Conservation (phyloP, 768 basidiomycete genomes). For the Mycena galericulata region DNA sequence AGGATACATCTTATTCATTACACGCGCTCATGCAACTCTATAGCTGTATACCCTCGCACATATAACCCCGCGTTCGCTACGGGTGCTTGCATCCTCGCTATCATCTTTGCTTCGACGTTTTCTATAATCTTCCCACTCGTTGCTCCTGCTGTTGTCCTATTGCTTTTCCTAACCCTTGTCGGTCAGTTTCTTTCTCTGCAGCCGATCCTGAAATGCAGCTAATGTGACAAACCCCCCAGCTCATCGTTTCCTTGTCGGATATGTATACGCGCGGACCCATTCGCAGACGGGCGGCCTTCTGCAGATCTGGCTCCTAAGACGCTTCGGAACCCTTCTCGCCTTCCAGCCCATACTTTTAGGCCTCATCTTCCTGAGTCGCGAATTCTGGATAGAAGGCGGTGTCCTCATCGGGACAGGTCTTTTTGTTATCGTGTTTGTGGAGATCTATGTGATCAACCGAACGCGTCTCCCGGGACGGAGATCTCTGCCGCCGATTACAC, state of each 20-base stretch:
- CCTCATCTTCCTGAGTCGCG: slow-evolving; percentile 73
- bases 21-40: slow-evolving; percentile 14
- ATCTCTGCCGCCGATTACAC: slow-evolving; percentile 67
- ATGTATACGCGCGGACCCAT: slow-evolving; percentile 79
- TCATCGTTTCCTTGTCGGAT: slow-evolving; percentile 84
- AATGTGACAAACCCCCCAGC: slow-evolving; percentile 56
- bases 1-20: neutral
- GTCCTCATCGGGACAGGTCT: slow-evolving; percentile 68
- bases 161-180: slow-evolving; percentile 74
- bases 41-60: slow-evolving; percentile 77
- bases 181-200: slow-evolving; percentile 54
- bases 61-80: slow-evolving; percentile 79
- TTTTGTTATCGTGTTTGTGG: slow-evolving; percentile 68
- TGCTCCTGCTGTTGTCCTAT: slow-evolving; percentile 73
- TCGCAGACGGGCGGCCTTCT: slow-evolving; percentile 82
- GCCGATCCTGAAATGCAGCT: neutral
- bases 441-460: slow-evolving; percentile 65
- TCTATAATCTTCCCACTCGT: slow-evolving; percentile 82
- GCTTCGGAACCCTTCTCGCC: slow-evolving; percentile 76
- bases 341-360: slow-evolving; percentile 84
- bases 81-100: slow-evolving; percentile 72
- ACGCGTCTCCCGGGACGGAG: slow-evolving; percentile 60
- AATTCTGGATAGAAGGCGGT: slow-evolving; percentile 80
- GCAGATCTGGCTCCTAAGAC: slow-evolving; percentile 80
- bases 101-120: slow-evolving; percentile 81